Percentiles rank a stretch among this genome's conserved stretches.
Conservation (phyloP, 148 eudicot species). For the Rhododendron kiyosumense region DNA sequence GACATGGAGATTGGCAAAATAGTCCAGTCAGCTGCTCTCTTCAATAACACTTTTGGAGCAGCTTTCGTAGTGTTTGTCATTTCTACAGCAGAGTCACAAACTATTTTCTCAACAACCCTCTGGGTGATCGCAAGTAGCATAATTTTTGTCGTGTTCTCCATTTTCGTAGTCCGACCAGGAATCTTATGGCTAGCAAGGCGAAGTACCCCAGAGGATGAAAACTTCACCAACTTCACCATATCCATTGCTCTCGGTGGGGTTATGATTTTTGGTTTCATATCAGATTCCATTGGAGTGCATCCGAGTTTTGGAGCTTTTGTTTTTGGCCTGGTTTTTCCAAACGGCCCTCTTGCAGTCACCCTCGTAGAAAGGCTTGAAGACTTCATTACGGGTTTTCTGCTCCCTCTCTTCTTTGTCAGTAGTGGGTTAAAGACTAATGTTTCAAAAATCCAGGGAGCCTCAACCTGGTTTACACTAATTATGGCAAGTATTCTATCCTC, state of each 20-base stretch:
- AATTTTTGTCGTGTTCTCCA: neutral
- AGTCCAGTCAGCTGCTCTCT: slow-evolving; percentile 7
- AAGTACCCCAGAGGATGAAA: slow-evolving; percentile 5
- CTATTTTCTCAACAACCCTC: neutral
- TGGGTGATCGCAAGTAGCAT: neutral
- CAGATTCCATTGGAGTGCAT: slow-evolving; percentile 19
- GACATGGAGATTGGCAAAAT: slow-evolving; percentile 13
- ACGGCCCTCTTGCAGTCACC: slow-evolving; percentile 6
- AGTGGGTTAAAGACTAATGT: slow-evolving; percentile 8
- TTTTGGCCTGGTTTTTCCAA: slow-evolving; percentile 16
- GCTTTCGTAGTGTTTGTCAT: neutral
- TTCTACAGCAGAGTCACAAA: neutral
- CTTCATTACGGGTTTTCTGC: slow-evolving; percentile 9
- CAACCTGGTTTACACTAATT: neutral
- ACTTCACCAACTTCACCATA: slow-evolving; percentile 1
- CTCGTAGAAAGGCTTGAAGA: slow-evolving; percentile 17
- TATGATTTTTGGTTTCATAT: slow-evolving; percentile 8
- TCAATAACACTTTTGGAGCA: slow-evolving; percentile 1
- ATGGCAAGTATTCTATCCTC: neutral
- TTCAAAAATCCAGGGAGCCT: slow-evolving; percentile 3
- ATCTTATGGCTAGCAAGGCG: neutral
- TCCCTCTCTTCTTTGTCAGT: slow-evolving; percentile 8
- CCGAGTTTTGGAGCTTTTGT: slow-evolving; percentile 16
- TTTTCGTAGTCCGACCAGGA: slow-evolving; percentile 5
- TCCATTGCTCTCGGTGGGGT: slow-evolving; percentile 6